These are phyloP conservation scores for Aristolochia contorta DNA, from an alignment of 164 flowering plant genomes.

Conservation along the genomic window DNA sequence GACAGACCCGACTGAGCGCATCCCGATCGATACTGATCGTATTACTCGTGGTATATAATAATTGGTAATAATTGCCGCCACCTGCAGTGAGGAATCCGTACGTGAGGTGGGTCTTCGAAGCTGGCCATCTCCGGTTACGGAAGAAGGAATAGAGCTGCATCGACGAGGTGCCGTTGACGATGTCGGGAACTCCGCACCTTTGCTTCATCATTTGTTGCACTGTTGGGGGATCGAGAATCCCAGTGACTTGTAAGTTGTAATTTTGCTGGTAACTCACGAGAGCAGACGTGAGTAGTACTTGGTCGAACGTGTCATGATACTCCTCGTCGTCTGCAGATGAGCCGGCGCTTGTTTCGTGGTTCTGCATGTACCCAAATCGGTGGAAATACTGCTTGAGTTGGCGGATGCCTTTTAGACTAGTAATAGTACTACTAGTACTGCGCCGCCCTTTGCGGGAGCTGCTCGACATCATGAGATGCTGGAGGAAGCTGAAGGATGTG, in stretches of 20 bases:
- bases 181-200: slow-evolving; percentile 61
- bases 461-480: slow-evolving; percentile 1
- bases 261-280: slow-evolving; percentile 44
- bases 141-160: slow-evolving; percentile 28
- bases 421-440: no score
- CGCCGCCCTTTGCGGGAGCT: slow-evolving; percentile 4
- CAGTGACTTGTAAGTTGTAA: slow-evolving; percentile 40
- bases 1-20: slow-evolving; percentile 29
- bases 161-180: slow-evolving; percentile 12
- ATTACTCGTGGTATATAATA: no score
- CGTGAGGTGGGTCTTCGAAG: slow-evolving; percentile 17
- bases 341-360: background rate
- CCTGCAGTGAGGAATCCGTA: slow-evolving; percentile 52
- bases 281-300: slow-evolving; percentile 38
- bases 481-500: background rate
- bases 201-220: slow-evolving; percentile 36
- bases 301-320: slow-evolving; percentile 40
- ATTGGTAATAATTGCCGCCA: no score
- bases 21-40: slow-evolving; percentile 12
- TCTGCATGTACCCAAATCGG: slow-evolving; percentile 49
- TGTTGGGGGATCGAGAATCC: slow-evolving; percentile 31
- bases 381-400: slow-evolving; percentile 47
- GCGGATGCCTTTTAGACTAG: background rate
- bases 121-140: slow-evolving; percentile 55
- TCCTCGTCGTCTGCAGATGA: slow-evolving; percentile 16